These are phyloP conservation scores for Alloteropsis semialata DNA, from an alignment of 176 grass and related monocot genomes.

Conservation along the genomic window DNA sequence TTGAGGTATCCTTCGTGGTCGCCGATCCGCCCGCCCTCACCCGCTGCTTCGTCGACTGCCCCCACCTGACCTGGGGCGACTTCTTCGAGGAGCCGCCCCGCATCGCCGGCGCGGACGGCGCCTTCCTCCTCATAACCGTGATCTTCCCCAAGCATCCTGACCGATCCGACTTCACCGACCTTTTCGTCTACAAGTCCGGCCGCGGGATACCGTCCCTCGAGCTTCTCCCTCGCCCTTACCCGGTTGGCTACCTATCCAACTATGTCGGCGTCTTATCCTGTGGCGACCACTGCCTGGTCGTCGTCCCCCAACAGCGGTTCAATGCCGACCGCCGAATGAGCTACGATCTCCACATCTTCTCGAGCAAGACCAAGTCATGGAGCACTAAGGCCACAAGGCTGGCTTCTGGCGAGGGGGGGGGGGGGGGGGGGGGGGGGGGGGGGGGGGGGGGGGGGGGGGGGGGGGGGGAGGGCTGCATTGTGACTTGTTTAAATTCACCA, in stretches of 20 bases:
- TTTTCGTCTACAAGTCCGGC: neutral
- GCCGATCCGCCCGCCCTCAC: neutral
- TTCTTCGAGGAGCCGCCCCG: neutral
- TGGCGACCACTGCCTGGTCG: neutral
- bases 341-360: neutral
- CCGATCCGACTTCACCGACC: neutral
- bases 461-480: too few species aligned
- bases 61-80: neutral
- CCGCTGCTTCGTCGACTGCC: neutral
- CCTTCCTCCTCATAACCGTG: neutral
- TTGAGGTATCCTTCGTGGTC: neutral
- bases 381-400: neutral
- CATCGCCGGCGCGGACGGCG: neutral
- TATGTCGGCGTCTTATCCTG: neutral
- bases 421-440: too few species aligned
- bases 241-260: neutral
- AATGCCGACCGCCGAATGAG: neutral
- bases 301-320: neutral
- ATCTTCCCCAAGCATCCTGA: neutral
- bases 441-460: too few species aligned
- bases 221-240: neutral
- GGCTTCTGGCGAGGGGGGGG: too few species aligned
- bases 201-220: neutral
- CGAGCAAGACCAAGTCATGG: neutral
- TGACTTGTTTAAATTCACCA: neutral